phyloP scores from a whole-genome alignment of 768 basidiomycete genomes.

The Pleurotus djamor region DNA sequence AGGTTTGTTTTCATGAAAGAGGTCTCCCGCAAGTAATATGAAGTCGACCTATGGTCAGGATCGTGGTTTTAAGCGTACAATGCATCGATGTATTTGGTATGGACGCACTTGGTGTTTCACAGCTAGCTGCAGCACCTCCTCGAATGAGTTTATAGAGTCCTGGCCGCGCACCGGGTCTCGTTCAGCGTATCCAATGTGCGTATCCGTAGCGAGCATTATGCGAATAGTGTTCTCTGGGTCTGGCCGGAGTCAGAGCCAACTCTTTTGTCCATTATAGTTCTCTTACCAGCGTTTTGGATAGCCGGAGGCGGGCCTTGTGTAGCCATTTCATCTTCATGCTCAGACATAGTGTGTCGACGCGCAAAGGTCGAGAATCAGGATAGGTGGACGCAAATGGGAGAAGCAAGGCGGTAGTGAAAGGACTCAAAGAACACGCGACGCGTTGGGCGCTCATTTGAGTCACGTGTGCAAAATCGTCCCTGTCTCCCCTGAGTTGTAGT shows the following conservation, averaged over 20 bases:
- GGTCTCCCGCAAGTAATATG: constrained; percentile 90
- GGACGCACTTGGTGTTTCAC: constrained; percentile 78
- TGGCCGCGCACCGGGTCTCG: constrained; percentile 92
- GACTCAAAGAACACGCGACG: background rate
- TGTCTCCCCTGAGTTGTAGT: background rate
- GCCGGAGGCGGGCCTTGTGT: constrained; percentile 13
- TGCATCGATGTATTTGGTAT: constrained; percentile 2
- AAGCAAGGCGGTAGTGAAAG: background rate
- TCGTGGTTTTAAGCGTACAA: background rate
- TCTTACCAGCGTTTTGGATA: constrained; percentile 38
- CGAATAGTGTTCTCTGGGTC: constrained; percentile 68
- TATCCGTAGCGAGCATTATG: constrained; percentile 93
- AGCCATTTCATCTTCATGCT: no score
- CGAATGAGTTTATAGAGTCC: constrained; percentile 94
- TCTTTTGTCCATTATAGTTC: background rate
- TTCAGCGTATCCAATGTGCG: constrained; percentile 94
- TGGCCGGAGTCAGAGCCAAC: constrained; percentile 15
- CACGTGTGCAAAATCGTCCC: background rate
- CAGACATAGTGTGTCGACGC: no score
- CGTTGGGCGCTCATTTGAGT: background rate
- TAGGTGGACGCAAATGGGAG: background rate
- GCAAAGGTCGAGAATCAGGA: background rate
- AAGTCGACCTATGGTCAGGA: constrained; percentile 77
- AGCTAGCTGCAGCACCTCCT: constrained; percentile 89
- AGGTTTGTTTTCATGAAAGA: constrained; percentile 98